Evolutionary conservation across 2,329 filamentous ascomycete genomes (phyloP), one percentile per base, ranked within the genome.

Genomic region (Ramularia collo-cygni): DNA sequence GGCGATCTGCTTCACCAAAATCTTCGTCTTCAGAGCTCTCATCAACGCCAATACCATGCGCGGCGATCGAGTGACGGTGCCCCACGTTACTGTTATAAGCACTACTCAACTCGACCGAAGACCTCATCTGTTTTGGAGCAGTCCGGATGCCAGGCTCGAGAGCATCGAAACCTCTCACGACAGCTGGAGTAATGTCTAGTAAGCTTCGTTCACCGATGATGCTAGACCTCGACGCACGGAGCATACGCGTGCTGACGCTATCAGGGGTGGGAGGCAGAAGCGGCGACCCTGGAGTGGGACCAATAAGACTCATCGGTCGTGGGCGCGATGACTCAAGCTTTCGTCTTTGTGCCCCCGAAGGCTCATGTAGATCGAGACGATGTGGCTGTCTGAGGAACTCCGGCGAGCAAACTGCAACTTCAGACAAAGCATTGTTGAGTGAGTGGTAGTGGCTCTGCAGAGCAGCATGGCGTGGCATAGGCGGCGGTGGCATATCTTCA

Each of bases 261-360:
- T 58, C 56, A 5, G 60, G 57, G 4, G 57, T 62, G 8, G 60
- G 60, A 16, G 58, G 58, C 12, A 61, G 42, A 8, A 59, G 40
- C 24, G 48, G 51, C 21, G 52, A 50, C 13, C 50, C 54, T 19
- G 56, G 57, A 3, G 49, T 39, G 3, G 54, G 47, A 10, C 48
- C 52, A 13, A 40, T 46, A n/a, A 47, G 44, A 40, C 46, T 52
- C 4, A 32, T 38, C 14, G 46, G 46, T 14, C 42, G 38, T 8
- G 32, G 29, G 14, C 43, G 48, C 10, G 33, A 28, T n/a, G 37
- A 34, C 3, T 33, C 33, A 4, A 41, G 41, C 37, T 40, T 46
- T 15, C 40, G 44, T 29, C 42, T 42, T 12, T 37, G 38, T 16
- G 13, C 17, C 8, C 18, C 17, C 16, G 16, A 18, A 13, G 37